A percentile compares a stretch with the other conserved stretches of the same genome.
Evolutionary conservation across 2,329 filamentous ascomycete genomes (phyloP).

Genomic region (Tolypocladium ovalisporum): DNA sequence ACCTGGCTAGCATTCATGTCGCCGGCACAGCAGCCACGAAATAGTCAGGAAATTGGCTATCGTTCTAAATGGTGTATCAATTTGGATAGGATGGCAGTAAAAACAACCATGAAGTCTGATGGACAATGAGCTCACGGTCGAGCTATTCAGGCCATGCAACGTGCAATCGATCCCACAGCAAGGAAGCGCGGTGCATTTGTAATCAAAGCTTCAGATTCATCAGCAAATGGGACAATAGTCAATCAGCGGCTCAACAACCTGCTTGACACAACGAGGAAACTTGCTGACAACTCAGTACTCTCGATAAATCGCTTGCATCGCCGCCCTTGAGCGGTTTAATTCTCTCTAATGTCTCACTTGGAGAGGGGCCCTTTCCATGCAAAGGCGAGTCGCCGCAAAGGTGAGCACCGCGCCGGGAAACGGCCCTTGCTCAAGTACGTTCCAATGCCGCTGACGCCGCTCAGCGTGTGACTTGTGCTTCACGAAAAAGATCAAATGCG

Average conservation of each 20-base stretch:
- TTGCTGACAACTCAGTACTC: not conserved
- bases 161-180: too few species aligned
- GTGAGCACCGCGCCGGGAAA: not conserved
- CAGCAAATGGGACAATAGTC: not conserved
- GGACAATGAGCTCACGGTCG: not conserved
- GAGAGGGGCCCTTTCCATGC: not conserved
- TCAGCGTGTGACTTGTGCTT: conserved; percentile 32
- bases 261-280: not conserved
- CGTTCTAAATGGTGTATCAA: too few species aligned
- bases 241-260: not conserved
- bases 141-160: too few species aligned
- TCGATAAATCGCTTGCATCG: too few species aligned
- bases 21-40: too few species aligned
- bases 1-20: too few species aligned
- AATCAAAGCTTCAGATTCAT: not conserved
- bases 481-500: conserved; percentile 35
- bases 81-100: too few species aligned
- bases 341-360: not conserved
- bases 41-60: too few species aligned
- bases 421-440: not conserved
- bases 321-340: too few species aligned
- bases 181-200: not conserved
- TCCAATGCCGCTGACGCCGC: not conserved
- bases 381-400: conserved; percentile 1
- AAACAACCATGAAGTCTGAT: not conserved